Evolutionary conservation across 176 grass and related monocot genomes (phyloP).

Genomic region (Raddia guianensis): DNA sequence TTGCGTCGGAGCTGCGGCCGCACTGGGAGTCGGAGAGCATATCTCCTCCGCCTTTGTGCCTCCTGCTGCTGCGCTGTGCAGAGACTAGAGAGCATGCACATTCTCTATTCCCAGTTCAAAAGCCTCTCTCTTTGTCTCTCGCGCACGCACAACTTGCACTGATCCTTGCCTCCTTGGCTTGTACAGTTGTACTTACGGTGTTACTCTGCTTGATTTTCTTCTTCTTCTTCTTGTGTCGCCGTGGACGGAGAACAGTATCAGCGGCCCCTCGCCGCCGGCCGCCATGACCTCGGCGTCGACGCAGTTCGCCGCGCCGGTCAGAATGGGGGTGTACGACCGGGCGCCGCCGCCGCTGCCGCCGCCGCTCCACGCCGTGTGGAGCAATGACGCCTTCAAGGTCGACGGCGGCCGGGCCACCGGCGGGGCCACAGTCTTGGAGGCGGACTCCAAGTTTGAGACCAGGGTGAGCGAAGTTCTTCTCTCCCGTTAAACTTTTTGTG

Average conservation of each 20-base stretch:
- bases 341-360: conserved; percentile 41
- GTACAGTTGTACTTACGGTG: conserved; percentile 3
- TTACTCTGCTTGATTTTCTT: neutral
- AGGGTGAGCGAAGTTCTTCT: conserved; percentile 49
- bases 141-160: neutral
- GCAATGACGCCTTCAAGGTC: conserved; percentile 60
- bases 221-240: neutral
- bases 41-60: conserved; percentile 3
- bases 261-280: conserved; percentile 49
- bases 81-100: neutral
- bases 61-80: neutral
- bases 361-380: conserved; percentile 62
- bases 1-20: neutral
- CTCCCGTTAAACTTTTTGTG: neutral
- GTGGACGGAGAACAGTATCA: conserved; percentile 11
- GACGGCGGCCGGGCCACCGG: conserved; percentile 73
- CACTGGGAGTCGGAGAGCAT: conserved; percentile 8
- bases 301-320: conserved; percentile 62
- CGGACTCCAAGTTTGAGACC: conserved; percentile 56
- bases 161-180: neutral
- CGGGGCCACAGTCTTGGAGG: conserved; percentile 62
- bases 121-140: neutral
- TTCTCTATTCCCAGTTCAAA: conserved; percentile 29
- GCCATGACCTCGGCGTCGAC: conserved; percentile 71
- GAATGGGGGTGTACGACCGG: conserved; percentile 70